Conservation (phyloP, 1,284 basidiomycete genomes). For the Tylopilus sp. region DNA sequence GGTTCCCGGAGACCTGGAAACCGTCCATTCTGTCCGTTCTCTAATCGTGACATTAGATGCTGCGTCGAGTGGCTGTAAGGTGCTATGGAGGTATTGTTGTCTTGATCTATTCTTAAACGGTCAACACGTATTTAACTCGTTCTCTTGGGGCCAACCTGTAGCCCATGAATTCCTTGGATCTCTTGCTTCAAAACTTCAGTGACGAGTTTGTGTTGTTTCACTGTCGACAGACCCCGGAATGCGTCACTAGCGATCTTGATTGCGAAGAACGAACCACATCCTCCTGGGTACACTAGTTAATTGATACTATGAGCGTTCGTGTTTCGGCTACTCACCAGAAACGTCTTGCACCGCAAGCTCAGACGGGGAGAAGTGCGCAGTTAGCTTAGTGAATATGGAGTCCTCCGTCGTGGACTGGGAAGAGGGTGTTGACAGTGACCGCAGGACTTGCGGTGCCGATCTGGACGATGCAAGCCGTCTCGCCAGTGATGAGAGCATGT, state of each 20-base stretch:
- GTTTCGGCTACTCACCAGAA: constrained; percentile 57
- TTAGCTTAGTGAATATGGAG: constrained; percentile 70
- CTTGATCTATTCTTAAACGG: constrained; percentile 25
- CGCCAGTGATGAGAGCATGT: constrained; percentile 25
- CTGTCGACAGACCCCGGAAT: constrained; percentile 83
- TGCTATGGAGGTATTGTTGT: constrained; percentile 26
- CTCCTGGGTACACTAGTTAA: constrained; percentile 53
- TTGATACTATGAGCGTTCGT: not conserved
- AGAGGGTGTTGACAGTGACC: constrained; percentile 23
- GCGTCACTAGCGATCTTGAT: constrained; percentile 82
- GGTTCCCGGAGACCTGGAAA: not conserved
- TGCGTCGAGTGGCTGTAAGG: constrained; percentile 2
- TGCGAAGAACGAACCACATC: constrained; percentile 95
- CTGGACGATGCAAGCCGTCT: constrained; percentile 25
- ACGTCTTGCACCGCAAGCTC: constrained; percentile 83
- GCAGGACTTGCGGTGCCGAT: constrained; percentile 10
- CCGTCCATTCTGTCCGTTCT: constrained; percentile 4
- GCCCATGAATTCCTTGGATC: constrained; percentile 88
- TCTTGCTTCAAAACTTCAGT: constrained; percentile 87
- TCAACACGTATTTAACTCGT: constrained; percentile 6
- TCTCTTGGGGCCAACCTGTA: constrained; percentile 65
- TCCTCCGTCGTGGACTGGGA: constrained; percentile 29
- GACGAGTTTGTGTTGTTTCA: constrained; percentile 95
- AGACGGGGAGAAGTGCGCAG: constrained; percentile 69
- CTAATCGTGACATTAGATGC: constrained; percentile 5